These are phyloP conservation scores for Cenchrus fungigraminus DNA, from an alignment of 176 grass and related monocot genomes.

Conservation along the genomic window DNA sequence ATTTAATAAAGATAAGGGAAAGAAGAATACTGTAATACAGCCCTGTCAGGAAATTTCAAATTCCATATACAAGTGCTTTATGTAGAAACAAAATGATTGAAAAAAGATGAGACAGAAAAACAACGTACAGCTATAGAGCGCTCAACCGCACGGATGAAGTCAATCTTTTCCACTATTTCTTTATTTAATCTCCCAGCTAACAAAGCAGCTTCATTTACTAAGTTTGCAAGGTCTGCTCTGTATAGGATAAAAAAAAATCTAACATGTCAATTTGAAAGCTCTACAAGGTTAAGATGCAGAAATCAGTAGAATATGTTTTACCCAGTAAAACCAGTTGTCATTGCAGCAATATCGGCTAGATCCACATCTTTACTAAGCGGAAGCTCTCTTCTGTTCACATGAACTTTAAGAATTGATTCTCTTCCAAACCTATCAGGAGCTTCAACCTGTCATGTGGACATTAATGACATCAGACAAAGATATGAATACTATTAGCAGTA, in stretches of 20 bases:
- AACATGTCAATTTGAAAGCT: constrained; percentile 38
- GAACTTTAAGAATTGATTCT: constrained; percentile 95
- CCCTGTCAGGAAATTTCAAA: background rate
- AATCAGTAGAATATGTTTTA: constrained; percentile 39
- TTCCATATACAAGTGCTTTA: background rate
- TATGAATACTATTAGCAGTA: constrained; percentile 10
- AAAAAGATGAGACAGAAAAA: constrained; percentile 24
- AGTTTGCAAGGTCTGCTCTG: constrained; percentile 99
- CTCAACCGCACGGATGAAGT: constrained; percentile 95
- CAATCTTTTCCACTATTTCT: constrained; percentile 95
- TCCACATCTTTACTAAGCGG: constrained; percentile 89
- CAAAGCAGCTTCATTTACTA: constrained; percentile 99
- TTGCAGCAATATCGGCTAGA: constrained; percentile 86
- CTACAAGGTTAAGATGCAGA: constrained; percentile 20
- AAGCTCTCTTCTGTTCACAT: constrained; percentile 88
- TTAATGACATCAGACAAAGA: constrained; percentile 29
- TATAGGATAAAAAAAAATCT: constrained; percentile 44
- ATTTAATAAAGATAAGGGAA: constrained; percentile 24
- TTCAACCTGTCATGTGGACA: constrained; percentile 76
- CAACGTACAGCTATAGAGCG: constrained; percentile 98
- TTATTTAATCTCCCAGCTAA: constrained; percentile 88
- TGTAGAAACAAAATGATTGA: background rate
- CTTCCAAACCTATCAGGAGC: constrained; percentile 89
- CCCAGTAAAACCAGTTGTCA: constrained; percentile 99
- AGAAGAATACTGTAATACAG: constrained; percentile 15